phyloP scores from a whole-genome alignment of 495 filamentous ascomycete species.

The Hypoxylon lenormandii region DNA sequence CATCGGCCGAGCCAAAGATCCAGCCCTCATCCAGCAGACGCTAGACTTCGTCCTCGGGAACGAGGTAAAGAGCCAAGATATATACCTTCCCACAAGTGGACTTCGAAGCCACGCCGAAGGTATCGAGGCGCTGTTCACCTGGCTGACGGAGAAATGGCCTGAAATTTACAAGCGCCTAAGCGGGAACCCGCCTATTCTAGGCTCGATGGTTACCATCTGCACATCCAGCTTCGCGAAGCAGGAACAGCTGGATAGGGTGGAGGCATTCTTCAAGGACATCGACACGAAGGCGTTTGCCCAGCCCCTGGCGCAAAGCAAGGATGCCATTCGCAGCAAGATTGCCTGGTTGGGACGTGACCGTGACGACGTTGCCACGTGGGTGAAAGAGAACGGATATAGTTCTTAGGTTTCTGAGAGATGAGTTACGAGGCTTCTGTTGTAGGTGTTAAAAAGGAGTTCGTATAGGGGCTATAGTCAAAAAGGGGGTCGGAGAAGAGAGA shows the following conservation, averaged over 20 bases:
- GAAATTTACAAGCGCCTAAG: constrained; percentile 75
- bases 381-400: constrained; percentile 55
- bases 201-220: constrained; percentile 83
- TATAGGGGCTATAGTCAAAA: constrained; percentile 20
- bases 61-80: constrained; percentile 94
- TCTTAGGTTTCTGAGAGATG: constrained; percentile 8
- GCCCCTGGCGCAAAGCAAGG: constrained; percentile 71
- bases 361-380: constrained; percentile 68
- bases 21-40: constrained; percentile 83
- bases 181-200: constrained; percentile 81
- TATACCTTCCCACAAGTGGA: constrained; percentile 86
- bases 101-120: constrained; percentile 82
- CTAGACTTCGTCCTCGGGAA: constrained; percentile 78
- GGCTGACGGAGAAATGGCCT: constrained; percentile 90
- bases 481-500: constrained; percentile 24
- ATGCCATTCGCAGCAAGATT: constrained; percentile 70
- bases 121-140: constrained; percentile 81
- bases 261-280: constrained; percentile 82
- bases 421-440: constrained; percentile 8
- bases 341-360: constrained; percentile 69
- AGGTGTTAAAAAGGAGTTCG: constrained; percentile 19
- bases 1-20: constrained; percentile 80
- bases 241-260: constrained; percentile 78
- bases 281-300: constrained; percentile 80
- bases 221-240: constrained; percentile 82